Evolutionary conservation across 2,329 filamentous ascomycete genomes (phyloP).

Genomic region (Beauveria asiatica): DNA sequence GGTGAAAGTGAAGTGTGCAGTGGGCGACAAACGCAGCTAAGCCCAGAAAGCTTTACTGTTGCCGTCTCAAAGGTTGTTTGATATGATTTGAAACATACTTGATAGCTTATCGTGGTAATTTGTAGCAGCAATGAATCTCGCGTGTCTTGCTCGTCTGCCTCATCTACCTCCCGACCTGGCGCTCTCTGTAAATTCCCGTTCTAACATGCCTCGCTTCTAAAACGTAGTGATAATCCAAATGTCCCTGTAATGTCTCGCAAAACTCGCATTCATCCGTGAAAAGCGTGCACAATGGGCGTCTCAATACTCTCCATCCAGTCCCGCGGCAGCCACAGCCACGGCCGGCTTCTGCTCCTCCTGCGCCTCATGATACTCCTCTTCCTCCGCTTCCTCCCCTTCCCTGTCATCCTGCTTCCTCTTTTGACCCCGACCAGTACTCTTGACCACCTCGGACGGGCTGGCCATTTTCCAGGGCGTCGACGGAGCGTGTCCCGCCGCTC

Average conservation of each 20-base stretch:
- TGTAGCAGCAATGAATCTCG: too few relatives aligned
- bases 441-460: constrained; percentile 20
- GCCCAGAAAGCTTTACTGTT: neutral
- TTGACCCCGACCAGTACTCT: constrained; percentile 22
- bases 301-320: neutral
- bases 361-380: constrained; percentile 14
- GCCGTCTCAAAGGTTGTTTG: too few relatives aligned
- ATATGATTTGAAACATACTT: too few relatives aligned
- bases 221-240: too few relatives aligned
- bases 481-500: neutral
- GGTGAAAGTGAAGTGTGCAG: neutral
- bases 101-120: too few relatives aligned
- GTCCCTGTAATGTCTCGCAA: too few relatives aligned
- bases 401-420: constrained; percentile 11
- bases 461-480: constrained; percentile 10
- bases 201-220: too few relatives aligned
- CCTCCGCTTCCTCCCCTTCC: constrained; percentile 6
- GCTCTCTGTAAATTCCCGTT: too few relatives aligned
- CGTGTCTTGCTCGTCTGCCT: too few relatives aligned
- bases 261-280: too few relatives aligned
- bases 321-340: neutral
- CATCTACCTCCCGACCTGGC: too few relatives aligned
- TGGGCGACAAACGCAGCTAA: neutral
- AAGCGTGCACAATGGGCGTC: too few relatives aligned
- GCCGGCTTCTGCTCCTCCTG: constrained; percentile 14